Evolutionary conservation across 495 filamentous ascomycete species (phyloP), one percentile per base, ranked within the genome.

Genomic region (Penicillium lagena): DNA sequence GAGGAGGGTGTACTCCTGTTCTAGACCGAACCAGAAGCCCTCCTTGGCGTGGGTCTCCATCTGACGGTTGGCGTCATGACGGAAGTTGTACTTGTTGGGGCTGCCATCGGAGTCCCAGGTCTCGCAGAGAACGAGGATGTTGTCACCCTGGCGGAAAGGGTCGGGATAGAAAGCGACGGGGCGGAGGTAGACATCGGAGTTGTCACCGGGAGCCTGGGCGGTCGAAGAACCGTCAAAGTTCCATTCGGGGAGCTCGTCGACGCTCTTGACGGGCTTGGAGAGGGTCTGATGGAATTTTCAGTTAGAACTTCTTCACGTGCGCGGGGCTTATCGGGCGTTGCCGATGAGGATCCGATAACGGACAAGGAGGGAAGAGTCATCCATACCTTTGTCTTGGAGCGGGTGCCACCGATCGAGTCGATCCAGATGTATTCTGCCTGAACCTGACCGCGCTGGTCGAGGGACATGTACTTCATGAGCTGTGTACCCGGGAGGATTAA

Each of bases 391-490:
- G 86, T 86, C 73, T 96, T 96, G 63, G 87, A 90, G 49, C 90
- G 87, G 54, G 83, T 75, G 50, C 83, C 85, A 59, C 83, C 85
- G 47, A 66, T 63, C 54, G 80, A 68, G 65, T 98, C 93, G 59
- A 98, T 90, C 93, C 93, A 98, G 75, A 98, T 83, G 77, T 96
- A 98, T 73, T 98, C 93, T 48, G 89, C 89, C 62, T 91, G 87
- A 54, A 89, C 69, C 31, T 62, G 71, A 62, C 89, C 90, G 59
- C 85, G 86, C 77, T 97, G 93, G 62, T 89, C 83, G 51, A 98
- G 86, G 55, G 76, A 71, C 70, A 91, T 78, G 80, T 95, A 98
- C 68, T 96, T 95, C 63, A 85, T 64, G 68, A 96, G 83, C 89
- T 96, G 67, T 60, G 44, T 40, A 54, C 55, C 58, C 22, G 22